Evolutionary conservation across 768 basidiomycete genomes (phyloP).

Genomic region (Botryobasidium botryosum): DNA sequence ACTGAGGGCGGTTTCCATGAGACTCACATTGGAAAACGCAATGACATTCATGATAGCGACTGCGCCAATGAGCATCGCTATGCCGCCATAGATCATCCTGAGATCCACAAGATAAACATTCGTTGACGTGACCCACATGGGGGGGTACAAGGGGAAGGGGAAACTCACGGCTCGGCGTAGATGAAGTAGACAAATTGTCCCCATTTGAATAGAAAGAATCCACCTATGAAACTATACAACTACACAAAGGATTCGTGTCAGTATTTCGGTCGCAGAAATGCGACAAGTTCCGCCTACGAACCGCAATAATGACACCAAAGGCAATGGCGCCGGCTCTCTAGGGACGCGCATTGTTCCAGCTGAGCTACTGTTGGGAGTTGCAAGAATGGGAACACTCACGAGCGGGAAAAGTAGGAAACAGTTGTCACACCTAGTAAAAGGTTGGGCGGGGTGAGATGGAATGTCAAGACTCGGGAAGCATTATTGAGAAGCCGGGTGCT

Average conservation of each 20-base stretch:
- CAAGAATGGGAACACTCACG: constrained; percentile 25
- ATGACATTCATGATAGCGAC: constrained; percentile 36
- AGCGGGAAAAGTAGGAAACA: constrained; percentile 58
- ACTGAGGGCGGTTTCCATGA: neutral
- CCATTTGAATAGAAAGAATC: constrained; percentile 40
- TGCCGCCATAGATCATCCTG: constrained; percentile 56
- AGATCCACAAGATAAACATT: neutral
- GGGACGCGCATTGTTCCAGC: constrained; percentile 9
- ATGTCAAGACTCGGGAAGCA: no score
- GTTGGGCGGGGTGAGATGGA: no score
- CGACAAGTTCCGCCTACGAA: constrained; percentile 19
- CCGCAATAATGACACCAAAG: constrained; percentile 46
- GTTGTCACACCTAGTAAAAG: constrained; percentile 75
- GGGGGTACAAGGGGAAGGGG: neutral
- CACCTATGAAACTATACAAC: constrained; percentile 50
- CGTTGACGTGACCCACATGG: neutral
- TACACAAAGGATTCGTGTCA: constrained; percentile 22
- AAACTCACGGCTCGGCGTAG: constrained; percentile 45
- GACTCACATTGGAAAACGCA: constrained; percentile 46
- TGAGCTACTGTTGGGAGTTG: neutral
- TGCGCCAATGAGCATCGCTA: constrained; percentile 36
- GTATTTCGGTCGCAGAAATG: no score
- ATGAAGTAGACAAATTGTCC: constrained; percentile 50
- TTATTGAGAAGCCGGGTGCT: no score
- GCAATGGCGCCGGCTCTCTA: constrained; percentile 58